phyloP scores from a whole-genome alignment of 2,329 filamentous ascomycete genomes.

The Coleophoma eucalyptorum region DNA sequence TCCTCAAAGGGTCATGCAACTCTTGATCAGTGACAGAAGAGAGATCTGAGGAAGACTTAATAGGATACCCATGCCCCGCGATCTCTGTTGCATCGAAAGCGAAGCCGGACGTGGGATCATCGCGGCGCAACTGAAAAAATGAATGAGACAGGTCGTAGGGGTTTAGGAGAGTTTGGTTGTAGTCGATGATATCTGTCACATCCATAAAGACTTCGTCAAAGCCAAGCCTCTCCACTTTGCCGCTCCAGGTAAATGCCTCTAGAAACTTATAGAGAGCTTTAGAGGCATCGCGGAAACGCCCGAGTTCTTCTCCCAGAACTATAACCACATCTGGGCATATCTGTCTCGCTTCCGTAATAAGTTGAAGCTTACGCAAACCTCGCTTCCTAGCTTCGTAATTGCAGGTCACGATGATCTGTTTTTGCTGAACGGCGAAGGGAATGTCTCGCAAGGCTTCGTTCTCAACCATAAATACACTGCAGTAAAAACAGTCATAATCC shows the following conservation, averaged over 20 bases:
- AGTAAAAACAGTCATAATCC: constrained; percentile 93
- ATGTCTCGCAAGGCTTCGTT: constrained; percentile 68
- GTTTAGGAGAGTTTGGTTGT: constrained; percentile 74
- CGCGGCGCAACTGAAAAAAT: constrained; percentile 73
- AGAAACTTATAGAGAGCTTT: constrained; percentile 77
- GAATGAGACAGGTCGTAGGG: constrained; percentile 57
- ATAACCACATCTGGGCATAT: constrained; percentile 82
- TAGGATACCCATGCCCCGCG: constrained; percentile 47
- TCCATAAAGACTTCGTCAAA: constrained; percentile 79
- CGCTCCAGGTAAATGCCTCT: constrained; percentile 71
- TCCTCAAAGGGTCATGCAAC: constrained; percentile 13
- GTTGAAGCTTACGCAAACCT: constrained; percentile 79
- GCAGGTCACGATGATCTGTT: constrained; percentile 88
- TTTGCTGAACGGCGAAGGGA: constrained; percentile 67
- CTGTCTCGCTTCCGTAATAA: constrained; percentile 75
- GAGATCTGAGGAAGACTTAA: constrained; percentile 1
- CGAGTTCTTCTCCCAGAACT: constrained; percentile 81
- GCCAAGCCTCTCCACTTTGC: constrained; percentile 74
- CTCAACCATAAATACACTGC: constrained; percentile 77
- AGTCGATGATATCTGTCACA: constrained; percentile 80
- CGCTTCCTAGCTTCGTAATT: constrained; percentile 83
- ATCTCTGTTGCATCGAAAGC: constrained; percentile 66
- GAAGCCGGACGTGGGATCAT: constrained; percentile 79
- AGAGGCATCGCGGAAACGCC: constrained; percentile 79
- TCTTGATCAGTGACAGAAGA: background rate